Conservation (phyloP, 345 rosid genomes). For the Eucalyptus globulus region DNA sequence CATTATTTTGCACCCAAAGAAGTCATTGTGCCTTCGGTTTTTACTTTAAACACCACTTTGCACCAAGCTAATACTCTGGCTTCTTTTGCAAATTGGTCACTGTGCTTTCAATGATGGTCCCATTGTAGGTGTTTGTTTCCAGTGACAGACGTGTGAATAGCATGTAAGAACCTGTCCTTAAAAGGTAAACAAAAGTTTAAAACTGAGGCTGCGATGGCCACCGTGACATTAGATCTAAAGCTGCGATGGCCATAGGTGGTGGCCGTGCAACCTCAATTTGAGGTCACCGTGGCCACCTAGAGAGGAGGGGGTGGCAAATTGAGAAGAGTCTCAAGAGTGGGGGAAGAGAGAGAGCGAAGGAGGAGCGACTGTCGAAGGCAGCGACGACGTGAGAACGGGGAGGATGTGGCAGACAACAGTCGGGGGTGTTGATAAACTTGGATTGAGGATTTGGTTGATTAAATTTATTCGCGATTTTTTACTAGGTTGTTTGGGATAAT, state of each 20-base stretch:
- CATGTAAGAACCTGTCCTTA: not conserved
- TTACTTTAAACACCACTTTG: not conserved
- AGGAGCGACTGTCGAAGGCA: not conserved
- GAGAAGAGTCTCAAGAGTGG: not conserved
- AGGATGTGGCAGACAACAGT: not conserved
- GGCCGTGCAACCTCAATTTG: not conserved
- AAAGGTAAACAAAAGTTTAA: not conserved
- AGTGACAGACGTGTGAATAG: fast-evolving
- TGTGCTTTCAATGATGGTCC: not conserved
- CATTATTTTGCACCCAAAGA: not conserved
- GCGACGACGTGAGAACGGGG: not conserved
- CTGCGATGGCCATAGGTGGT: not conserved
- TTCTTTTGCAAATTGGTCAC: not conserved
- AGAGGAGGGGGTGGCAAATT: not conserved
- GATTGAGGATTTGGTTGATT: not conserved
- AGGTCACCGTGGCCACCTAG: not conserved
- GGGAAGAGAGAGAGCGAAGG: not conserved
- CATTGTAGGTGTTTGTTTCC: too few relatives aligned
- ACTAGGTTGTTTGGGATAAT: not conserved
- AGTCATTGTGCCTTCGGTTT: not conserved
- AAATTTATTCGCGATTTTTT: not conserved
- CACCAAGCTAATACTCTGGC: not conserved
- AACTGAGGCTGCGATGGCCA: not conserved
- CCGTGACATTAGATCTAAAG: not conserved
- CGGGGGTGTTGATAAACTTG: not conserved